These are phyloP conservation scores for Taphrina flavorubra DNA, from an alignment of 1,139 yeast species.

Conservation along the genomic window DNA sequence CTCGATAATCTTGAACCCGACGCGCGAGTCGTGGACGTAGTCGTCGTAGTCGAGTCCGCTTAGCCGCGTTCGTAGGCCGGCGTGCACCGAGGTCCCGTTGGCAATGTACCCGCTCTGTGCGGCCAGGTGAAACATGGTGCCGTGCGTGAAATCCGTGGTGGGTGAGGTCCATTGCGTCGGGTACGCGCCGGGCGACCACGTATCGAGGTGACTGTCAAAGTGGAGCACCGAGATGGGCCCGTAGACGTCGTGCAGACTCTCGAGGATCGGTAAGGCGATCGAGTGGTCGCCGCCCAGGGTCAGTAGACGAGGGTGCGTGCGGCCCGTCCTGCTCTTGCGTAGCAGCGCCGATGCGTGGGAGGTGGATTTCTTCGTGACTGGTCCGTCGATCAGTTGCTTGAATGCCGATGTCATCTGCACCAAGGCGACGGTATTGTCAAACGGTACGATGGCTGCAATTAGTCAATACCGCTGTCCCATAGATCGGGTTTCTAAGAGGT, in stretches of 20 bases:
- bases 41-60: constrained; percentile 64
- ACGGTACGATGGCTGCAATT: constrained; percentile 57
- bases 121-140: constrained; percentile 83
- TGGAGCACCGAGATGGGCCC: constrained; percentile 74
- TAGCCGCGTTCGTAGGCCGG: constrained; percentile 73
- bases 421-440: constrained; percentile 73
- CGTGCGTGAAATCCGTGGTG: constrained; percentile 66
- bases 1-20: constrained; percentile 66
- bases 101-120: constrained; percentile 66
- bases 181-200: constrained; percentile 61
- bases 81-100: constrained; percentile 65
- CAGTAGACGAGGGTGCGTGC: constrained; percentile 50
- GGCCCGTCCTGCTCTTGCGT: constrained; percentile 37
- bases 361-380: constrained; percentile 47
- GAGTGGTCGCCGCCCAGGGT: constrained; percentile 83
- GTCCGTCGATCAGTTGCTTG: constrained; percentile 59
- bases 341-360: constrained; percentile 8
- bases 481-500: no score
- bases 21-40: constrained; percentile 66
- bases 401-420: constrained; percentile 72
- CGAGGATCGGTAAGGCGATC: constrained; percentile 68
- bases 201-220: constrained; percentile 52
- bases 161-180: constrained; percentile 75
- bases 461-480: no score
- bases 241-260: constrained; percentile 64